Percentiles rank a stretch among this genome's conserved stretches.
phyloP scores from a whole-genome alignment of 768 basidiomycete species.

The Pleurotus platypus region DNA sequence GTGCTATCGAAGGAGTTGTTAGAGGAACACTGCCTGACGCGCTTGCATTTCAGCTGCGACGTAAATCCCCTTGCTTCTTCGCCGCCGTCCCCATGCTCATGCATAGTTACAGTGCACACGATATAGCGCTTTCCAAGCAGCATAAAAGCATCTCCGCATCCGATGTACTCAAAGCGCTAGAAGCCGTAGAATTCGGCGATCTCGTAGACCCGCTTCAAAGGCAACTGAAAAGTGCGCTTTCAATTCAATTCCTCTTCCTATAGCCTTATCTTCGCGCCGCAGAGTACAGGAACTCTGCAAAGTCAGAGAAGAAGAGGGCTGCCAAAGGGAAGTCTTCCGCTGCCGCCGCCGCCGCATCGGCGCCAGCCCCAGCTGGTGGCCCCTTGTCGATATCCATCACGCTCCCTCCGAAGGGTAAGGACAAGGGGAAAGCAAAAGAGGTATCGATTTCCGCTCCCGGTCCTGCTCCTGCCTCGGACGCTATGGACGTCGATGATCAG shows the following conservation, averaged over 20 bases:
- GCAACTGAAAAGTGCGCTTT: slow-evolving; percentile 59
- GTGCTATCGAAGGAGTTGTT: slow-evolving; percentile 21
- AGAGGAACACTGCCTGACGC: not conserved
- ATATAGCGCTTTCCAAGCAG: slow-evolving; percentile 78
- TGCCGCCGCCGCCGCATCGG: slow-evolving; percentile 14
- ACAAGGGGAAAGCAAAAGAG: slow-evolving; percentile 30
- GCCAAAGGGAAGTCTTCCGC: slow-evolving; percentile 23
- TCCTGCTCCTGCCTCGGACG: slow-evolving; percentile 23
- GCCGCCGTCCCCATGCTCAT: not conserved
- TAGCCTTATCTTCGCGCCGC: not conserved
- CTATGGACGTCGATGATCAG: slow-evolving; percentile 29
- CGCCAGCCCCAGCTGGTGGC: not conserved
- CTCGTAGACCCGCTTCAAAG: slow-evolving; percentile 57
- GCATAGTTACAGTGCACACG: slow-evolving; percentile 65
- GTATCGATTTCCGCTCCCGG: not conserved
- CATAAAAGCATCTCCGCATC: slow-evolving; percentile 89
- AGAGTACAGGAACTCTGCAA: too few relatives aligned
- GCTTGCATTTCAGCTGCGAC: slow-evolving; percentile 39
- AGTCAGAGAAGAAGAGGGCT: too few relatives aligned
- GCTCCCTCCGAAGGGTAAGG: slow-evolving; percentile 25
- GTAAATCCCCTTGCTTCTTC: slow-evolving; percentile 24
- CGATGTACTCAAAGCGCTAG: slow-evolving; percentile 85
- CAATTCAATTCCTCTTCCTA: not conserved
- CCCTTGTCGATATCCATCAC: slow-evolving; percentile 12
- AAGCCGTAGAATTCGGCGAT: slow-evolving; percentile 74